Evolutionary conservation across 768 basidiomycete genomes (phyloP).

Genomic region (Mycena vitilis): DNA sequence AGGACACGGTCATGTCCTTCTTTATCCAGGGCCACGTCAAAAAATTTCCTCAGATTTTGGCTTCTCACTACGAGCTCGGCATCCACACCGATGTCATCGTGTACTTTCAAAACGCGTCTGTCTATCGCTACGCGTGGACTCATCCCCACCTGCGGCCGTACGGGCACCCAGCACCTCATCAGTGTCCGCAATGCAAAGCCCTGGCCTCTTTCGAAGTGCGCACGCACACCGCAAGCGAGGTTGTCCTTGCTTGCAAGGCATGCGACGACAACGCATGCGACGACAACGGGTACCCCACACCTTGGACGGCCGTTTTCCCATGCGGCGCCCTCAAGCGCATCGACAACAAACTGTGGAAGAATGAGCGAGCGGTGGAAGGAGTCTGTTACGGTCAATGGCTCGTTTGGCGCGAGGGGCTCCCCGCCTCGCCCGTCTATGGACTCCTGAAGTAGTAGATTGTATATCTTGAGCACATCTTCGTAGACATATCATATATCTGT

Average conservation of each 20-base stretch:
- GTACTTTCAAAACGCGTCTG: too few relatives aligned
- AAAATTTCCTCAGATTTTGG: background rate
- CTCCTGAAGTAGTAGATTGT: too few relatives aligned
- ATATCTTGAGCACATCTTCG: too few relatives aligned
- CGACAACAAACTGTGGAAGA: background rate
- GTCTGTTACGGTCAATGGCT: background rate
- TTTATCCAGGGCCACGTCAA: background rate
- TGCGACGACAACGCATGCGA: too few relatives aligned
- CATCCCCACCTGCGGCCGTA: too few relatives aligned
- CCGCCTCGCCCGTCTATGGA: too few relatives aligned
- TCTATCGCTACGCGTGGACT: too few relatives aligned
- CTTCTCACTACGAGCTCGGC: constrained; percentile 1
- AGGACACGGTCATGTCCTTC: background rate
- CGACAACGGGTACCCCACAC: background rate
- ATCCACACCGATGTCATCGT: constrained; percentile 1
- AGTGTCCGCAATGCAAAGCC: background rate
- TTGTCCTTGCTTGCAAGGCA: background rate
- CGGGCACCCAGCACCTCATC: background rate
- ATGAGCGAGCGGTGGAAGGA: background rate
- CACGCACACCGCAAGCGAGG: background rate
- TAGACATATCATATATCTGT: too few relatives aligned
- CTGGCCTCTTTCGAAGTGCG: background rate
- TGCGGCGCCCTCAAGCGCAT: background rate
- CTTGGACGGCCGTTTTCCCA: too few relatives aligned
- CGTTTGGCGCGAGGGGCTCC: too few relatives aligned